Conservation (phyloP, 371 early-diverging fungal genomes). For the Haplosporangium sp. region DNA sequence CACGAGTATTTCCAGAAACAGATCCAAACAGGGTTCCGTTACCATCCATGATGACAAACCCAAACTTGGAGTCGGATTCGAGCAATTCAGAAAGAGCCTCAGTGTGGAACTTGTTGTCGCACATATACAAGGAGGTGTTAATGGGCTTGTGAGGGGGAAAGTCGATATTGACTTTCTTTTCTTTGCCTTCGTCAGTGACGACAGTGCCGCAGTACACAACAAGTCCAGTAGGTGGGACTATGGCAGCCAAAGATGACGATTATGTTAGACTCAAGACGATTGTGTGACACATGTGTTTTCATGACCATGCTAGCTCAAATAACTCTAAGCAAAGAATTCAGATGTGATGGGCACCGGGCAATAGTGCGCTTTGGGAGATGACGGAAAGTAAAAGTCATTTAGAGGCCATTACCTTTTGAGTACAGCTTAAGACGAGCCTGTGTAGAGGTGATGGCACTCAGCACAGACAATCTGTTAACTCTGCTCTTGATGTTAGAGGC, state of each 20-base stretch:
- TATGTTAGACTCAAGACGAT: not conserved
- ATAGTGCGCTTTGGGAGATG: too few relatives aligned
- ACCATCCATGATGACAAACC: slow-evolving; percentile 99
- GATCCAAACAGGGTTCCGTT: slow-evolving; percentile 98
- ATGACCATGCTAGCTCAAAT: too few relatives aligned
- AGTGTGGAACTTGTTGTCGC: slow-evolving; percentile 99
- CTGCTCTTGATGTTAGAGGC: slow-evolving; percentile 99
- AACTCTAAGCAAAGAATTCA: too few relatives aligned
- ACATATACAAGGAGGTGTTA: slow-evolving; percentile 99
- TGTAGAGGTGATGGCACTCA: slow-evolving; percentile 99
- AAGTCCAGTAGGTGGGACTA: slow-evolving; percentile 94
- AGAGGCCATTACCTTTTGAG: slow-evolving; percentile 66
- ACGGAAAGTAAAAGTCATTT: not conserved
- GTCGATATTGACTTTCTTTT: slow-evolving; percentile 99
- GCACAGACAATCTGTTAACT: slow-evolving; percentile 98
- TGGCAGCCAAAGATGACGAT: not conserved
- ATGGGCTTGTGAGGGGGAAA: slow-evolving; percentile 99
- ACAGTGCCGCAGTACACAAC: slow-evolving; percentile 98
- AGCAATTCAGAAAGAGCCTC: slow-evolving; percentile 94
- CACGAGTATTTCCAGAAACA: slow-evolving; percentile 97
- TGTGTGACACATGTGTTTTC: too few relatives aligned
- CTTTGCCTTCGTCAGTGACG: slow-evolving; percentile 98
- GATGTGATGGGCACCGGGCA: too few relatives aligned
- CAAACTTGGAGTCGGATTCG: slow-evolving; percentile 97
- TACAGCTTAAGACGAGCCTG: slow-evolving; percentile 98